Percentiles rank a stretch among this genome's conserved stretches.
These are phyloP conservation scores for Pythium oligandrum DNA, from an alignment of 352 stramenopile genomes.

Conservation along the genomic window DNA sequence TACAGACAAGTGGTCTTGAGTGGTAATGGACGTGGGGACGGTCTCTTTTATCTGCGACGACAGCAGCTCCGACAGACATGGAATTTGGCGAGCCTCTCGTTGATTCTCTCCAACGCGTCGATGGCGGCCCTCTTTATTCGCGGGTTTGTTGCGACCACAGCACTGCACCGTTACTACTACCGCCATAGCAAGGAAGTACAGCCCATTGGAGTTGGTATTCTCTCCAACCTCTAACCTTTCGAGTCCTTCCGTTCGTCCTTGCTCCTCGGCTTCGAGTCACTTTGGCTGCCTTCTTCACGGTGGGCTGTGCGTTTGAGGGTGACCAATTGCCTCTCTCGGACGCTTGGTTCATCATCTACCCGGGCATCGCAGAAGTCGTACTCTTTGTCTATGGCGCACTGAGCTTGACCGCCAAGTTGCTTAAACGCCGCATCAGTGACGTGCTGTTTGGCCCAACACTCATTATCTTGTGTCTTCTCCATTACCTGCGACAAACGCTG, in stretches of 20 bases:
- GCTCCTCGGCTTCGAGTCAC: conserved; percentile 15
- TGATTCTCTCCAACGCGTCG: no score
- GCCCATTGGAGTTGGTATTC: no score
- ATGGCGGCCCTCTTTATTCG: no score
- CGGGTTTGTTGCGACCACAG: no score
- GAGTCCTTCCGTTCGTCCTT: conserved; percentile 15
- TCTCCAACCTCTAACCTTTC: no score
- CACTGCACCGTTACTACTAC: no score
- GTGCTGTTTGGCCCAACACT: conserved; percentile 21
- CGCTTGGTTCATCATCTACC: conserved; percentile 33
- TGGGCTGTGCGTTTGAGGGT: conserved; percentile 21
- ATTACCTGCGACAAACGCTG: conserved; percentile 5
- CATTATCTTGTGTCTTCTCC: conserved; percentile 14
- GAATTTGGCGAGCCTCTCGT: no score
- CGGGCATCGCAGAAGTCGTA: conserved; percentile 21
- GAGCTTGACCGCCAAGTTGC: conserved; percentile 11
- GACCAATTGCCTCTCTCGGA: conserved; percentile 11
- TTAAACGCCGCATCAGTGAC: conserved; percentile 19
- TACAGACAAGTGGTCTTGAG: no score
- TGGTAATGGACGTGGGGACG: no score
- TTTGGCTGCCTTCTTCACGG: conserved; percentile 24
- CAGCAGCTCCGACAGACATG: no score
- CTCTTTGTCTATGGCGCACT: conserved; percentile 24
- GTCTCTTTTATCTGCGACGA: no score
- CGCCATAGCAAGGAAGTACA: no score